phyloP scores from a whole-genome alignment of 2,329 filamentous ascomycete species.

The Fusarium sp. region DNA sequence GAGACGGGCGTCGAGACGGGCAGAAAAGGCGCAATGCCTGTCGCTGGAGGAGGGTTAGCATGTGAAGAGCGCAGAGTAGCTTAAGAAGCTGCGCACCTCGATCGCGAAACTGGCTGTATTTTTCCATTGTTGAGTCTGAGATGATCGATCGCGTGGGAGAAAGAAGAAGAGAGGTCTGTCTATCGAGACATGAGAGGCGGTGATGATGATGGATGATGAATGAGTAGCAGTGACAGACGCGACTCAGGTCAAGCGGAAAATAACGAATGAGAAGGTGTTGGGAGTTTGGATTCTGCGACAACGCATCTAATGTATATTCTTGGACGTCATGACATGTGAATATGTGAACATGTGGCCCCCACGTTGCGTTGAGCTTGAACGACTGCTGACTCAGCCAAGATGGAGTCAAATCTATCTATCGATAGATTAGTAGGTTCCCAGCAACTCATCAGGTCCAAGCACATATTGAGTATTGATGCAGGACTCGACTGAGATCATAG shows the following conservation, averaged over 20 bases:
- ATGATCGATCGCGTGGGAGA: conserved; percentile 18
- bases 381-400: conserved; percentile 17
- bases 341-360: conserved; percentile 22
- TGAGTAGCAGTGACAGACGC: neutral
- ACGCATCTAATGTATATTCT: conserved; percentile 22
- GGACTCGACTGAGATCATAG: too few relatives aligned
- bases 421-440: too few relatives aligned
- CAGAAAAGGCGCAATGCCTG: conserved; percentile 95
- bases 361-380: conserved; percentile 25
- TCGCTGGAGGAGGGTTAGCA: conserved; percentile 65
- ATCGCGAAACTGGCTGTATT: conserved; percentile 92
- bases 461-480: too few relatives aligned
- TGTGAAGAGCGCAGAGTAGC: conserved; percentile 12
- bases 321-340: conserved; percentile 41
- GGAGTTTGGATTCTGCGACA: conserved; percentile 33
- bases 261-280: conserved; percentile 23
- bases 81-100: conserved; percentile 66
- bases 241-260: conserved; percentile 1
- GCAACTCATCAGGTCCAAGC: too few relatives aligned
- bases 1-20: conserved; percentile 75
- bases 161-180: conserved; percentile 17
- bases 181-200: conserved; percentile 43
- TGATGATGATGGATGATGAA: too few relatives aligned
- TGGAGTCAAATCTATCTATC: neutral
- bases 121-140: conserved; percentile 74